Evolutionary conservation across 345 rosid species (phyloP).

Genomic region (Heritiera littoralis): DNA sequence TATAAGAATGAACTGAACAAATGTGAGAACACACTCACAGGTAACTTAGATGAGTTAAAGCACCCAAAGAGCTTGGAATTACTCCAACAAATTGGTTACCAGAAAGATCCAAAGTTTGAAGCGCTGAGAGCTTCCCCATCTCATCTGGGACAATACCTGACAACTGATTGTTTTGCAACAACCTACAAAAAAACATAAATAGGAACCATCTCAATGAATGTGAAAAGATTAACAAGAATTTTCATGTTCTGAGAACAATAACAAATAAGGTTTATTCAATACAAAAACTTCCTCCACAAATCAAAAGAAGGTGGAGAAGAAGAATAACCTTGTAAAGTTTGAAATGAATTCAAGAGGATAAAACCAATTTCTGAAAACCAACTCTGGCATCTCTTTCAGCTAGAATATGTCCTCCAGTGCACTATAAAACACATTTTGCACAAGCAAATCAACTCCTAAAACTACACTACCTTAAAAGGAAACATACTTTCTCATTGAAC

Average conservation of each 20-base stretch:
- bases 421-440: slow-evolving; percentile 9
- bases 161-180: slow-evolving; percentile 26
- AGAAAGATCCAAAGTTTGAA: slow-evolving; percentile 68
- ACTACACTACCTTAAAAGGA: background rate
- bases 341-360: slow-evolving; percentile 1
- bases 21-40: slow-evolving; percentile 62
- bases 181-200: slow-evolving; percentile 13
- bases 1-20: slow-evolving; percentile 8
- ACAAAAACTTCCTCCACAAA: background rate
- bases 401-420: background rate
- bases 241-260: background rate
- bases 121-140: slow-evolving; percentile 25
- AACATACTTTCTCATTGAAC: slow-evolving; percentile 1
- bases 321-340: background rate
- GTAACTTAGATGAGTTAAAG: slow-evolving; percentile 68
- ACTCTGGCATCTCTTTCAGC: background rate
- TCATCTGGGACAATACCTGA: slow-evolving; percentile 24
- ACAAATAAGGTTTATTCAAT: background rate
- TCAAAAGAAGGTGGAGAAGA: background rate
- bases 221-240: background rate
- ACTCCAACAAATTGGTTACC: slow-evolving; percentile 72
- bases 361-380: slow-evolving; percentile 9
- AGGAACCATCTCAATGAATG: background rate
- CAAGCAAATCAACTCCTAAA: slow-evolving; percentile 2
- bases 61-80: slow-evolving; percentile 84